Evolutionary conservation across 495 filamentous ascomycete genomes (phyloP).

Genomic region (Aspergillus saccharolyticus): DNA sequence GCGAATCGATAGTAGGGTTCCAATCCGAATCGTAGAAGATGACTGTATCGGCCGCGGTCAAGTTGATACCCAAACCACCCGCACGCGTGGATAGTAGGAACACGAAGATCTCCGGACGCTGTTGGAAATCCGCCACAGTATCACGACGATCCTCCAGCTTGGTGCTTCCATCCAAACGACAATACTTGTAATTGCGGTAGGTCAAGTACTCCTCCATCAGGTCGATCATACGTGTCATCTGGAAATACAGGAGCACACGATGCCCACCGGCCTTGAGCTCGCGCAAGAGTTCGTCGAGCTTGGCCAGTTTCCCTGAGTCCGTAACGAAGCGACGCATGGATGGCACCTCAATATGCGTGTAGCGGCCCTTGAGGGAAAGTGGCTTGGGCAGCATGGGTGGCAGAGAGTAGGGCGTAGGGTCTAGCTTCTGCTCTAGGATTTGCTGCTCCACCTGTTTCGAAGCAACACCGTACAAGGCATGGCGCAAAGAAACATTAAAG

Average conservation of each 20-base stretch:
- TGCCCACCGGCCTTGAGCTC: conserved; percentile 88
- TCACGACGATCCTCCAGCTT: conserved; percentile 96
- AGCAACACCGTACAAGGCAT: conserved; percentile 62
- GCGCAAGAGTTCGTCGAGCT: conserved; percentile 80
- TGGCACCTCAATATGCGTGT: conserved; percentile 85
- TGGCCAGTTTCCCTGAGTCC: conserved; percentile 92
- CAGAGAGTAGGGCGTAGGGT: conserved; percentile 57
- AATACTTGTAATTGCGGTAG: conserved; percentile 98
- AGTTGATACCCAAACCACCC: conserved; percentile 95
- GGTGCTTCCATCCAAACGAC: conserved; percentile 93
- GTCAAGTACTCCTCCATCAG: conserved; percentile 98
- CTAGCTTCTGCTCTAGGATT: conserved; percentile 64
- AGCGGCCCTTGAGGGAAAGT: conserved; percentile 70
- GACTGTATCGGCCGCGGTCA: conserved; percentile 87
- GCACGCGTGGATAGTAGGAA: conserved; percentile 95
- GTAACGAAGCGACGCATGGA: conserved; percentile 99
- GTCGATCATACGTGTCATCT: conserved; percentile 99
- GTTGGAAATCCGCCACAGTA: conserved; percentile 95
- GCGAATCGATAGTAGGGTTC: conserved; percentile 98
- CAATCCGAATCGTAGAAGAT: conserved; percentile 99
- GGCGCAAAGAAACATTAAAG: conserved; percentile 73
- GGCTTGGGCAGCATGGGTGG: conserved; percentile 66
- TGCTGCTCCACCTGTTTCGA: conserved; percentile 63
- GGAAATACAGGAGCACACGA: conserved; percentile 98
- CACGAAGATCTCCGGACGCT: conserved; percentile 85